Evolutionary conservation across 2,329 filamentous ascomycete genomes (phyloP).

Genomic region (Dothideomycetidae sp.): DNA sequence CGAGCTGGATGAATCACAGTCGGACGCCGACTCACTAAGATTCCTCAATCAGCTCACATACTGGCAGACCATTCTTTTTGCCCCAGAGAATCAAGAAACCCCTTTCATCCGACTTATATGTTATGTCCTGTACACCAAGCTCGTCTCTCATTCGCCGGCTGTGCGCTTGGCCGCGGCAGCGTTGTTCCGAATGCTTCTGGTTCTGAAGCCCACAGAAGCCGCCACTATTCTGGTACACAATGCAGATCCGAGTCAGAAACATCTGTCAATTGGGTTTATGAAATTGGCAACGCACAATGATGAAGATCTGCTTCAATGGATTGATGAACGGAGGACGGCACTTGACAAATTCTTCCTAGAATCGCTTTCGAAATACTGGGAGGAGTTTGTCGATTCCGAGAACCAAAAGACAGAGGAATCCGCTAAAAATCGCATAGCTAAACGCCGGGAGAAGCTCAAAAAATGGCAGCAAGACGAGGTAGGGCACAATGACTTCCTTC

Average conservation of each 20-base stretch:
- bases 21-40: slow-evolving; percentile 47
- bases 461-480: slow-evolving; percentile 61
- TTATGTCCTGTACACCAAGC: slow-evolving; percentile 82
- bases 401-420: slow-evolving; percentile 69
- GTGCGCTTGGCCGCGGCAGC: slow-evolving; percentile 67
- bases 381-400: slow-evolving; percentile 69
- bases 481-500: slow-evolving; percentile 54
- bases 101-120: slow-evolving; percentile 74
- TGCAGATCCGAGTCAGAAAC: slow-evolving; percentile 53
- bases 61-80: slow-evolving; percentile 86
- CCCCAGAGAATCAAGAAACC: slow-evolving; percentile 62
- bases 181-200: slow-evolving; percentile 80
- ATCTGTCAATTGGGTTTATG: slow-evolving; percentile 63
- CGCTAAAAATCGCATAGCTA: slow-evolving; percentile 52
- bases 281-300: slow-evolving; percentile 81
- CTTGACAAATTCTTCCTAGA: slow-evolving; percentile 74
- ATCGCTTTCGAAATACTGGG: slow-evolving; percentile 69
- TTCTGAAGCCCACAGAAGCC: slow-evolving; percentile 82
- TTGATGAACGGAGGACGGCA: slow-evolving; percentile 64
- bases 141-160: slow-evolving; percentile 53
- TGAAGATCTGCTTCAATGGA: slow-evolving; percentile 73
- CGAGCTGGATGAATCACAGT: slow-evolving; percentile 57
- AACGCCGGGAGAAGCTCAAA: slow-evolving; percentile 68
- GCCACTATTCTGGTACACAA: slow-evolving; percentile 58
- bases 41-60: slow-evolving; percentile 81